A percentile compares a stretch with the other conserved stretches of the same genome.
Evolutionary conservation across 352 stramenopile species (phyloP).

Genomic region (Thalassiosira allenii): DNA sequence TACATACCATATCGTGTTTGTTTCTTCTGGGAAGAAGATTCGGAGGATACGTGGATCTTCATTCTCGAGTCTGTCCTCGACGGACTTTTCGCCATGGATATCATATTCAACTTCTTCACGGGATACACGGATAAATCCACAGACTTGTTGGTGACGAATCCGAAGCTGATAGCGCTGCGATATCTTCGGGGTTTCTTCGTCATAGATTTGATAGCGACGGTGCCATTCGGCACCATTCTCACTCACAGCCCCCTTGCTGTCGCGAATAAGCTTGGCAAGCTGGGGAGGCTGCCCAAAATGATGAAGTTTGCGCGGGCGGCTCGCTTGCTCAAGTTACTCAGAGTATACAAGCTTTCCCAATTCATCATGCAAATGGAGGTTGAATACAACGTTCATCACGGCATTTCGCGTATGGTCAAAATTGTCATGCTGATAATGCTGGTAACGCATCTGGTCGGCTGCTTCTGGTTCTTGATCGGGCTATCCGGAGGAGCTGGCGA

Average conservation of each 20-base stretch:
- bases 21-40: slow-evolving; percentile 58
- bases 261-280: slow-evolving; percentile 46
- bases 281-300: slow-evolving; percentile 40
- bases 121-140: slow-evolving; percentile 49
- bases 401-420: slow-evolving; percentile 45
- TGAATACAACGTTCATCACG: slow-evolving; percentile 49
- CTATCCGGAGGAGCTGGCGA: slow-evolving; percentile 19
- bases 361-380: slow-evolving; percentile 40
- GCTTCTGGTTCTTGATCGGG: slow-evolving; percentile 56
- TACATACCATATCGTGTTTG: slow-evolving; percentile 64
- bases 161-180: slow-evolving; percentile 52
- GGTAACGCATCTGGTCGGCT: slow-evolving; percentile 53
- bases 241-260: slow-evolving; percentile 14
- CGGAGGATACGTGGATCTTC: slow-evolving; percentile 8
- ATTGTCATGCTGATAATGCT: slow-evolving; percentile 46
- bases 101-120: slow-evolving; percentile 73
- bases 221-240: slow-evolving; percentile 66
- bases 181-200: slow-evolving; percentile 73
- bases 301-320: slow-evolving; percentile 40
- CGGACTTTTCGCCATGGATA: slow-evolving; percentile 66
- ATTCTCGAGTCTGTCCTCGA: slow-evolving; percentile 14
- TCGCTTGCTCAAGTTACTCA: slow-evolving; percentile 38
- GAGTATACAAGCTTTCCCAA: slow-evolving; percentile 38
- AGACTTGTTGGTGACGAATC: slow-evolving; percentile 42
- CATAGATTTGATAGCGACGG: slow-evolving; percentile 65